These are phyloP conservation scores for Plantago lanceolata DNA, from an alignment of 305 asterid genomes.

Conservation along the genomic window DNA sequence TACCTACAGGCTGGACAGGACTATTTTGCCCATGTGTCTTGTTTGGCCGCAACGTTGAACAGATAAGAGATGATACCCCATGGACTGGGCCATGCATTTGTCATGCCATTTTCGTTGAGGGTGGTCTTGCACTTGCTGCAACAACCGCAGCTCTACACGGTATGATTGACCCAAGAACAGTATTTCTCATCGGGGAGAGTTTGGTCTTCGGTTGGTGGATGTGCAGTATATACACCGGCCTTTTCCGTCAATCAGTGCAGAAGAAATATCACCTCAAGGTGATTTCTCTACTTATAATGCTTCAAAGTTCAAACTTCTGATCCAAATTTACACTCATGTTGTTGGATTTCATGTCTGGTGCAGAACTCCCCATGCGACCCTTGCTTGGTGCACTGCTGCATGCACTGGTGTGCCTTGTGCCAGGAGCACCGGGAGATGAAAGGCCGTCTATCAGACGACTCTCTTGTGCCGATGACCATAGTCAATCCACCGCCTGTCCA, in stretches of 20 bases:
- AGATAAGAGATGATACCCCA: slow-evolving; percentile 75
- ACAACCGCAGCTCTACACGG: slow-evolving; percentile 69
- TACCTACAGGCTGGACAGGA: slow-evolving; percentile 64
- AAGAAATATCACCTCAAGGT: slow-evolving; percentile 98
- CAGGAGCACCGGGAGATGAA: slow-evolving; percentile 97
- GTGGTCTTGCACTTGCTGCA: slow-evolving; percentile 75
- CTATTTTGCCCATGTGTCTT: slow-evolving; percentile 90
- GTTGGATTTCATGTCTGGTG: slow-evolving; percentile 11
- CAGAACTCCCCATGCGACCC: slow-evolving; percentile 98
- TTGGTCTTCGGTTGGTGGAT: slow-evolving; percentile 95
- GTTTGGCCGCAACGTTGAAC: slow-evolving; percentile 80
- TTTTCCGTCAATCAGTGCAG: slow-evolving; percentile 70
- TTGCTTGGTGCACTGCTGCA: slow-evolving; percentile 89
- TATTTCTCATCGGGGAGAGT: slow-evolving; percentile 77
- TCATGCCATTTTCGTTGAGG: slow-evolving; percentile 85
- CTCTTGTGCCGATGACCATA: slow-evolving; percentile 64
- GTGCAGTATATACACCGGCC: slow-evolving; percentile 95
- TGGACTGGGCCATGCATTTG: slow-evolving; percentile 83
- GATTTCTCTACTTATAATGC: background rate
- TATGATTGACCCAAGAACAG: slow-evolving; percentile 65
- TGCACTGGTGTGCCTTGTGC: slow-evolving; percentile 97
- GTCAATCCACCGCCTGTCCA: slow-evolving; percentile 91
- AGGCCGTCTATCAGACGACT: slow-evolving; percentile 63
- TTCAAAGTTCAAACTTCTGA: too few species aligned
- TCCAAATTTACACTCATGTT: too few species aligned